phyloP scores from a whole-genome alignment of 108 stramenopile species.

The Cyclotella baltica region DNA sequence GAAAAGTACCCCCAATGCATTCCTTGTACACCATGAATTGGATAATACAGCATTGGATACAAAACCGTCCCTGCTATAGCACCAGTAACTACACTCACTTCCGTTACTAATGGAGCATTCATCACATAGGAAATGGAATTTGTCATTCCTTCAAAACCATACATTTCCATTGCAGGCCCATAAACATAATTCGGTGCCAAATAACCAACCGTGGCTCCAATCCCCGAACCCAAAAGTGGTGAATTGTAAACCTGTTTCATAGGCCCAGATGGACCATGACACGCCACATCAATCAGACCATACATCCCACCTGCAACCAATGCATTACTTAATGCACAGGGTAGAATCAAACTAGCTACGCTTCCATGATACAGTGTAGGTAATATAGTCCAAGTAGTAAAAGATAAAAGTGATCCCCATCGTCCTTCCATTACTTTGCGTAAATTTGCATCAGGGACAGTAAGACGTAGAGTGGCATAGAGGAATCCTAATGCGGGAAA shows the following conservation, averaged over 20 bases:
- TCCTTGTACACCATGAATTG: slow-evolving; percentile 51
- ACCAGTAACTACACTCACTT: slow-evolving; percentile 53
- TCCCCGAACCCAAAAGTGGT: slow-evolving; percentile 51
- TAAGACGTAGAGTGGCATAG: slow-evolving; percentile 33
- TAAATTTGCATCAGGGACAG: slow-evolving; percentile 36
- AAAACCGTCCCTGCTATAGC: slow-evolving; percentile 50
- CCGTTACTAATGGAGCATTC: slow-evolving; percentile 44
- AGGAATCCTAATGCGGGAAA: slow-evolving; percentile 59
- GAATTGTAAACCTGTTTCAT: slow-evolving; percentile 12
- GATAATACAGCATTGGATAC: slow-evolving; percentile 59
- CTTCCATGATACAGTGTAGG: slow-evolving; percentile 45
- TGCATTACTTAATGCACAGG: slow-evolving; percentile 54
- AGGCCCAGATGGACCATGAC: slow-evolving; percentile 14
- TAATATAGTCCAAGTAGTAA: slow-evolving; percentile 48
- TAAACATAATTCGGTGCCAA: slow-evolving; percentile 48
- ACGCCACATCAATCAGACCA: slow-evolving; percentile 33
- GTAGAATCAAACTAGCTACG: slow-evolving; percentile 46
- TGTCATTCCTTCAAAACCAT: slow-evolving; percentile 48
- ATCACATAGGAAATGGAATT: slow-evolving; percentile 28
- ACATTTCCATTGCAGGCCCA: slow-evolving; percentile 48
- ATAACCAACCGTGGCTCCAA: slow-evolving; percentile 53
- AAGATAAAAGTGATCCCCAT: slow-evolving; percentile 50
- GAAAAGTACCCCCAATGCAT: slow-evolving; percentile 50
- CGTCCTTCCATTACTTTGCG: slow-evolving; percentile 49
- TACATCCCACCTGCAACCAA: slow-evolving; percentile 47